Conservation (phyloP, 2,329 filamentous ascomycete genomes). For the Ilyonectria destructans region DNA sequence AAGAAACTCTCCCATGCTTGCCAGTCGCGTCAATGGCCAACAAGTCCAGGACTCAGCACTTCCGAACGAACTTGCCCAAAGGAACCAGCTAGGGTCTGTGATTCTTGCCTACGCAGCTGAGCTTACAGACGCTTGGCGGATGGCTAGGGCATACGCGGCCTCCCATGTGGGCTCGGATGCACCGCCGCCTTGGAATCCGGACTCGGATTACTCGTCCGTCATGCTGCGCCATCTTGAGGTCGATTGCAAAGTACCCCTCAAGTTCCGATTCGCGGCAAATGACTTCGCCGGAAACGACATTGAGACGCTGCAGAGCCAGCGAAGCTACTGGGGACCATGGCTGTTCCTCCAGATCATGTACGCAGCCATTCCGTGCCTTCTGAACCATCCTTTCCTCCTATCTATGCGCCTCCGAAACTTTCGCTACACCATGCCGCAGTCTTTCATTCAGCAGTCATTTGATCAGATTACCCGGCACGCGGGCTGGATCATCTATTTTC, state of each 20-base stretch:
- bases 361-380: slow-evolving; percentile 66
- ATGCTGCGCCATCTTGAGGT: slow-evolving; percentile 67
- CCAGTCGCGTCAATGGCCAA: background rate
- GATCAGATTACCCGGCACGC: slow-evolving; percentile 67
- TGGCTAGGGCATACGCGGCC: slow-evolving; percentile 64
- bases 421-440: slow-evolving; percentile 67
- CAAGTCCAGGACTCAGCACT: background rate
- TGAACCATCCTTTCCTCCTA: slow-evolving; percentile 70
- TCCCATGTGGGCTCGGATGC: slow-evolving; percentile 62
- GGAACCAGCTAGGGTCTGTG: slow-evolving; percentile 50
- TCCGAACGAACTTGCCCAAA: background rate
- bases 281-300: slow-evolving; percentile 61
- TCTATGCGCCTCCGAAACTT: slow-evolving; percentile 69
- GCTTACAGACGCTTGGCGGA: slow-evolving; percentile 65
- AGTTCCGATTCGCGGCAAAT: slow-evolving; percentile 66
- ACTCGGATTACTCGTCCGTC: slow-evolving; percentile 68
- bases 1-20: background rate
- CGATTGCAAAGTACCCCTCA: slow-evolving; percentile 66
- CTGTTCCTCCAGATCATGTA: slow-evolving; percentile 68
- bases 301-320: slow-evolving; percentile 60
- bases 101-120: slow-evolving; percentile 62
- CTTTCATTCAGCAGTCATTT: slow-evolving; percentile 69
- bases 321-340: slow-evolving; percentile 70
- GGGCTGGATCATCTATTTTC: slow-evolving; percentile 68
- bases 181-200: slow-evolving; percentile 59